phyloP scores from a whole-genome alignment of 345 rosid genomes.

The Camelina hispida region DNA sequence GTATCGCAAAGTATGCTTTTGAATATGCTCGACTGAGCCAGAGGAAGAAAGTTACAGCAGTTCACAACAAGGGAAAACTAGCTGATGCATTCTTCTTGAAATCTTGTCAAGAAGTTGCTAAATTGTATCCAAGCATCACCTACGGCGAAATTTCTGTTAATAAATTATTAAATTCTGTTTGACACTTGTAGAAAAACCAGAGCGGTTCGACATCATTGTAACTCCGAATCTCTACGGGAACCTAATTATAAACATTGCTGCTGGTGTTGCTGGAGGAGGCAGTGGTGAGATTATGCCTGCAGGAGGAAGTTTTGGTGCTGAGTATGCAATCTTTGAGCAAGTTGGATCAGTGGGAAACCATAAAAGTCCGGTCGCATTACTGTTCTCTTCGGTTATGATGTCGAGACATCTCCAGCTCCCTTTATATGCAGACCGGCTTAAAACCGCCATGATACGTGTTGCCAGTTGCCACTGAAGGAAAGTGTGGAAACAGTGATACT shows the following conservation, averaged over 20 bases:
- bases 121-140: too few species aligned
- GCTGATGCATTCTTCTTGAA: constrained; percentile 59
- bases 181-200: too few species aligned
- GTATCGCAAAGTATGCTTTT: constrained; percentile 67
- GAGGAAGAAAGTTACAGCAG: constrained; percentile 63
- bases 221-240: constrained; percentile 59
- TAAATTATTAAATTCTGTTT: too few species aligned
- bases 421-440: constrained; percentile 66
- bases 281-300: constrained; percentile 59
- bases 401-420: constrained; percentile 75
- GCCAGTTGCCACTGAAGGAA: constrained; percentile 36
- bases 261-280: constrained; percentile 59
- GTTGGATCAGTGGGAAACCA: constrained; percentile 73
- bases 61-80: constrained; percentile 61
- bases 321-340: constrained; percentile 82
- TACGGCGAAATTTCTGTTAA: too few species aligned
- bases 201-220: constrained; percentile 71
- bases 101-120: too few species aligned
- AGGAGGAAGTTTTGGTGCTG: constrained; percentile 77
- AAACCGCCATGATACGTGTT: constrained; percentile 58
- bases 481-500: constrained; percentile 52
- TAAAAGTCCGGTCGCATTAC: constrained; percentile 47
- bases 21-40: constrained; percentile 80
- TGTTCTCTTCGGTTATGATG: constrained; percentile 46
- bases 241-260: constrained; percentile 56